Evolutionary conservation across 2,329 filamentous ascomycete genomes (phyloP).

Genomic region (Didymella lethalis): DNA sequence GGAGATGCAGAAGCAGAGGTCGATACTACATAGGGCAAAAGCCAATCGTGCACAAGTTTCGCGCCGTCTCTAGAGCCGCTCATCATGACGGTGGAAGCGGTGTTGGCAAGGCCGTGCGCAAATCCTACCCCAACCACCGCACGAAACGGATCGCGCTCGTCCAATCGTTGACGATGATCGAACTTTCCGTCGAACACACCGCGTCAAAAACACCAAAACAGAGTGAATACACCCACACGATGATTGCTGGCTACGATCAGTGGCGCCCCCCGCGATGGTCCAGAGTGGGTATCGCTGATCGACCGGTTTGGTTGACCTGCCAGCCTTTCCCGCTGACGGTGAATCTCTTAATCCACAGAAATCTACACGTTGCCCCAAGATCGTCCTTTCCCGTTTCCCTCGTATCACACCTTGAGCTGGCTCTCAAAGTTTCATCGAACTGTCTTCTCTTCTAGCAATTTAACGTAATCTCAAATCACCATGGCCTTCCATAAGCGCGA

Average conservation of each 20-base stretch:
- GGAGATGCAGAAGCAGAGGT: too few species aligned
- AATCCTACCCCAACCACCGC: background rate
- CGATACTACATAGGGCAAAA: too few species aligned
- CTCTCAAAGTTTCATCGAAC: background rate
- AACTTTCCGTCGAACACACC: slow-evolving; percentile 15
- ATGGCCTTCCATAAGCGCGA: slow-evolving; percentile 24
- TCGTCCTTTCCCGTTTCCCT: background rate
- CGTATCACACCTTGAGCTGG: slow-evolving; percentile 5
- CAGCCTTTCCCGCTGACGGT: slow-evolving; percentile 2
- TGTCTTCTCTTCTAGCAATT: background rate
- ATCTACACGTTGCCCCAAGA: background rate
- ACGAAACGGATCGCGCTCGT: background rate
- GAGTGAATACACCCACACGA: slow-evolving; percentile 3
- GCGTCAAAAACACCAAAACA: slow-evolving; percentile 10
- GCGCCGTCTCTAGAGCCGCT: too few species aligned
- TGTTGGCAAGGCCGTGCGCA: background rate
- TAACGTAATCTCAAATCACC: background rate
- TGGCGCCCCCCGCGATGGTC: slow-evolving; percentile 1
- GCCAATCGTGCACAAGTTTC: too few species aligned
- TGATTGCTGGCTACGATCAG: slow-evolving; percentile 1
- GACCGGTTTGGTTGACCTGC: slow-evolving; percentile 4
- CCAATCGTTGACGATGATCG: slow-evolving; percentile 1
- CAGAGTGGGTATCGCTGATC: slow-evolving; percentile 10
- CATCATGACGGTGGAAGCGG: background rate
- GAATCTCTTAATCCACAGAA: background rate